These are phyloP conservation scores for Sugiyamaella grinbergsii DNA, from an alignment of 1,139 yeast species.

Conservation along the genomic window DNA sequence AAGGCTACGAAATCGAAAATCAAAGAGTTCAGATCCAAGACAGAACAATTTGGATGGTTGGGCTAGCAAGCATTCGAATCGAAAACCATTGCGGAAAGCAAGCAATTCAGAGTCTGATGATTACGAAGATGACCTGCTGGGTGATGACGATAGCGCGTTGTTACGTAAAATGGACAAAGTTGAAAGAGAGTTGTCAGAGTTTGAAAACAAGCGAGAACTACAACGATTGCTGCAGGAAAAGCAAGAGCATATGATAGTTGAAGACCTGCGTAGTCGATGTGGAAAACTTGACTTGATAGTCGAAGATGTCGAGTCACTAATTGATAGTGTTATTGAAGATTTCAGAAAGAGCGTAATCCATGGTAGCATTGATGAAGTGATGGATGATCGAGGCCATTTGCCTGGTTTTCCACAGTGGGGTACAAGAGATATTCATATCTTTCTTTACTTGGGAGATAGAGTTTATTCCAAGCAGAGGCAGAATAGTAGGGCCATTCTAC, in stretches of 20 bases:
- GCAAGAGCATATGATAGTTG: neutral
- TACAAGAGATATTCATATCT: slow-evolving; percentile 14
- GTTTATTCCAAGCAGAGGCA: slow-evolving; percentile 4
- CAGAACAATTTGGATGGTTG: neutral
- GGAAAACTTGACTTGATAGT: slow-evolving; percentile 8
- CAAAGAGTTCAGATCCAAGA: neutral
- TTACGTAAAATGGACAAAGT: neutral
- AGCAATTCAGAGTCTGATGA: slow-evolving; percentile 5
- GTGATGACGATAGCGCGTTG: neutral
- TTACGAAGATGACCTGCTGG: neutral
- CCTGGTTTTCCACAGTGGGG: slow-evolving; percentile 7
- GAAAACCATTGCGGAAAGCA: neutral
- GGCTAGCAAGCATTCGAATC: neutral
- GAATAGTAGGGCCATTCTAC: neutral
- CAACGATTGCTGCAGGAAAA: neutral
- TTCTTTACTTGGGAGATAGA: slow-evolving; percentile 9
- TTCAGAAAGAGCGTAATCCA: neutral
- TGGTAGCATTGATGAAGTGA: neutral
- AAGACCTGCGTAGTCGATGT: neutral
- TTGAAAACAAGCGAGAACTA: neutral
- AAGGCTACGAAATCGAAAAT: neutral
- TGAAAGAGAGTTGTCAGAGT: neutral
- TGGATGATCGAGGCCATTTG: neutral
- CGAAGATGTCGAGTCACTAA: neutral
- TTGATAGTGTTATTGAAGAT: neutral